Conservation (phyloP, 768 basidiomycete genomes). For the Podaxis carcinomalis region DNA sequence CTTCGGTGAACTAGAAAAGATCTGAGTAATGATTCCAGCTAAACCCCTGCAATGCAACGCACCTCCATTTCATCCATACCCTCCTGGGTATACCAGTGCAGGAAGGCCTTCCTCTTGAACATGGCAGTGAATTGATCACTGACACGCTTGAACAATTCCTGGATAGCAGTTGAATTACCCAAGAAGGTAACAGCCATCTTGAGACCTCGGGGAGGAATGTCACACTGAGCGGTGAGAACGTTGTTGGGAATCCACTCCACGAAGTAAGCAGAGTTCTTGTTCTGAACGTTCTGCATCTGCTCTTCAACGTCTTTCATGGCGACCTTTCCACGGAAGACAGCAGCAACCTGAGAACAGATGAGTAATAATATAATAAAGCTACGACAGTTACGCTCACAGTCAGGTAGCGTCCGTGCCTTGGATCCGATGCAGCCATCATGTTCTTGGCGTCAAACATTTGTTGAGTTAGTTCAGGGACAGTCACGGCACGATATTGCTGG, state of each 20-base stretch:
- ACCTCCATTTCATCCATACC: slow-evolving; percentile 99
- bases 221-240: slow-evolving; percentile 95
- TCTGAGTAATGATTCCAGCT: background rate
- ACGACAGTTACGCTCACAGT: slow-evolving; percentile 50
- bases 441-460: slow-evolving; percentile 99
- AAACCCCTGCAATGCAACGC: slow-evolving; percentile 13
- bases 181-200: slow-evolving; percentile 98
- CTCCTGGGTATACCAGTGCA: slow-evolving; percentile 99
- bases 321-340: slow-evolving; percentile 98
- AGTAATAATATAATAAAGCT: background rate
- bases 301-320: slow-evolving; percentile 99
- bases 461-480: slow-evolving; percentile 95
- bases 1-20: slow-evolving; percentile 78
- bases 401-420: slow-evolving; percentile 94
- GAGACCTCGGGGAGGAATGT: slow-evolving; percentile 91
- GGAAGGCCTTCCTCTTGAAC: slow-evolving; percentile 98
- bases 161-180: slow-evolving; percentile 96
- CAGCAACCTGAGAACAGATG: slow-evolving; percentile 57
- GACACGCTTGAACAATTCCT: slow-evolving; percentile 98
- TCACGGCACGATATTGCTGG: slow-evolving; percentile 94
- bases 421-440: slow-evolving; percentile 99
- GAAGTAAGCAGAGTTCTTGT: slow-evolving; percentile 97
- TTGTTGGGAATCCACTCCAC: slow-evolving; percentile 99
- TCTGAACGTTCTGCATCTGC: slow-evolving; percentile 96
- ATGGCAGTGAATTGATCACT: slow-evolving; percentile 98